Conservation (phyloP, 768 basidiomycete genomes). For the Collybiopsis confluens region DNA sequence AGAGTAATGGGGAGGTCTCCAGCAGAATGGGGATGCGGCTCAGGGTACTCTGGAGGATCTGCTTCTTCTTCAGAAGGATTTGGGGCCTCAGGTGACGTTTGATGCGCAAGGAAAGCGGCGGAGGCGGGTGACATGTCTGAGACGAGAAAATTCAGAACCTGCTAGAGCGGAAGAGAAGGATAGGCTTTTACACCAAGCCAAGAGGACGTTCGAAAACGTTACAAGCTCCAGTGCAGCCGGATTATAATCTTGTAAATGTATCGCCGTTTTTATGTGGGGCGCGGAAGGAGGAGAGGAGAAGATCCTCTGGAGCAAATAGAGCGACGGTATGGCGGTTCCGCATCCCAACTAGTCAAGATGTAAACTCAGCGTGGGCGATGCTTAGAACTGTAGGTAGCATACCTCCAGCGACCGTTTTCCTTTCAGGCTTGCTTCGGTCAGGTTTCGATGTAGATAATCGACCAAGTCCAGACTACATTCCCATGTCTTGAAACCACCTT, state of each 20-base stretch:
- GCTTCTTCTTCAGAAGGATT: conserved; percentile 24
- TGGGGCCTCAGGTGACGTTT: conserved; percentile 10
- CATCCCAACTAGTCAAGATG: conserved; percentile 73
- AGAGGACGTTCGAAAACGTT: conserved; percentile 72
- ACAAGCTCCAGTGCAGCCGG: conserved; percentile 72
- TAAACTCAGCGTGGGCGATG: too few species aligned
- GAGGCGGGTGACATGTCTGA: conserved; percentile 64
- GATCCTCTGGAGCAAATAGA: conserved; percentile 64
- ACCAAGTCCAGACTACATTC: conserved; percentile 91
- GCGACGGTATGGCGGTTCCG: conserved; percentile 83
- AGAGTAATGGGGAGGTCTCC: conserved; percentile 68
- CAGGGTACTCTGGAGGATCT: conserved; percentile 11
- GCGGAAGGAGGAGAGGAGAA: conserved; percentile 36
- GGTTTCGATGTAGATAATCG: conserved; percentile 44
- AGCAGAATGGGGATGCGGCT: conserved; percentile 28
- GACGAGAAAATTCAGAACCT: background rate
- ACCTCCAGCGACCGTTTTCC: conserved; percentile 76
- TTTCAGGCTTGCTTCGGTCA: conserved; percentile 21
- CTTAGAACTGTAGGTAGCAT: too few species aligned
- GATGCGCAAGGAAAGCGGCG: conserved; percentile 32
- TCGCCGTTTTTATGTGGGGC: conserved; percentile 31
- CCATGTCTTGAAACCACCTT: conserved; percentile 98
- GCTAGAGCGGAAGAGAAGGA: background rate
- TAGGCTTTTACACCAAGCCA: conserved; percentile 76
- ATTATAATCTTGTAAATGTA: conserved; percentile 95